A percentile compares a stretch with the other conserved stretches of the same genome.
Evolutionary conservation across 305 asterid species (phyloP).

Genomic region (Fraxinus sp.): DNA sequence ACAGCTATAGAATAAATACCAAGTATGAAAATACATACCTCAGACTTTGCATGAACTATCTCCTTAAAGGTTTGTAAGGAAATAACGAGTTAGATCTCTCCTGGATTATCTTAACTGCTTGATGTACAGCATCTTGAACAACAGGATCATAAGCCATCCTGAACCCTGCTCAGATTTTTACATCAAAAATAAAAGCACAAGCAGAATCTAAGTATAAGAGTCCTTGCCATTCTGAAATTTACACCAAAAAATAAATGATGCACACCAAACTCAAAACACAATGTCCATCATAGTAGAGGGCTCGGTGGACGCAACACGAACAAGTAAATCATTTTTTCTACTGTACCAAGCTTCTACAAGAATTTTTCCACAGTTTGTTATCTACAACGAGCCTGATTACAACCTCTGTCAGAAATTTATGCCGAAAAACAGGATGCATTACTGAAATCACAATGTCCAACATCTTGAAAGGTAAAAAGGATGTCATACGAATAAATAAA

Average conservation of each 20-base stretch:
- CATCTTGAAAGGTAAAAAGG: neutral
- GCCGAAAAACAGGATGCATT: neutral
- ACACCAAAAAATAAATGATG: neutral
- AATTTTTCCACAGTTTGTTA: neutral
- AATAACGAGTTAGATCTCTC: constrained; percentile 69
- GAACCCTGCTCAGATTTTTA: constrained; percentile 38
- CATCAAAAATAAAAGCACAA: no score
- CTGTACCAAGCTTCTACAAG: neutral
- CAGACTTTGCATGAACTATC: constrained; percentile 75
- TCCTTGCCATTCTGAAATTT: neutral
- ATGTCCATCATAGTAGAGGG: neutral
- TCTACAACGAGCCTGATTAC: neutral
- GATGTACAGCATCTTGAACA: constrained; percentile 78
- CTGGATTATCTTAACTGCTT: constrained; percentile 68
- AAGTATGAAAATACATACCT: constrained; percentile 38
- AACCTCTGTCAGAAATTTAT: neutral
- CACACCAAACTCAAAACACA: neutral
- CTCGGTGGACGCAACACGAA: neutral
- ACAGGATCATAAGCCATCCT: constrained; percentile 76
- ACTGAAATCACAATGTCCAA: neutral
- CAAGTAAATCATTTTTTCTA: neutral
- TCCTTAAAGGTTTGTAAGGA: constrained; percentile 58
- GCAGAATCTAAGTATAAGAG: neutral
- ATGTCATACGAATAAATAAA: neutral
- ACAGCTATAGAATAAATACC: neutral